phyloP scores from a whole-genome alignment of 2,329 filamentous ascomycete genomes.

The Calonectria ilicicola region DNA sequence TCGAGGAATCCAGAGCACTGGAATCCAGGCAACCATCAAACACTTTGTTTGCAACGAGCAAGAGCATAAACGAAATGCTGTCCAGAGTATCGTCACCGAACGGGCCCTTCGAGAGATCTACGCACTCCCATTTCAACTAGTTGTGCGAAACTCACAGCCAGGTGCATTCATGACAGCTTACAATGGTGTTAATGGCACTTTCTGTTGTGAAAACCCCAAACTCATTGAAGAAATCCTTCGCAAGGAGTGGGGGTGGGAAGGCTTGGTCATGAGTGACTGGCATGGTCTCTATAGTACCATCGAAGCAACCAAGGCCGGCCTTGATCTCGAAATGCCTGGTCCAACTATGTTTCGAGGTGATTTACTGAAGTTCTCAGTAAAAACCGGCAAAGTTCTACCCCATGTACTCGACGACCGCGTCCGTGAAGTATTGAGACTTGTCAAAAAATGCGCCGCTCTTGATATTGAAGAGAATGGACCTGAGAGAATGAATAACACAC shows the following conservation, averaged over 20 bases:
- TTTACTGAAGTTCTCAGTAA: not conserved
- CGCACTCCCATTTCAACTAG: slow-evolving; percentile 2
- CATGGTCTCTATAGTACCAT: slow-evolving; percentile 43
- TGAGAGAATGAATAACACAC: not conserved
- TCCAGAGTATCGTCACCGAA: not conserved
- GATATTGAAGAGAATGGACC: not conserved
- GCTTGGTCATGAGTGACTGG: slow-evolving; percentile 49
- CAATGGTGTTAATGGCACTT: slow-evolving; percentile 37
- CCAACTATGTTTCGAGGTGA: not conserved
- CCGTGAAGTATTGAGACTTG: not conserved
- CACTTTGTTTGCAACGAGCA: slow-evolving; percentile 47
- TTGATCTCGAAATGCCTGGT: slow-evolving; percentile 46
- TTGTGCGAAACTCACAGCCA: not conserved
- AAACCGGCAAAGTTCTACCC: not conserved
- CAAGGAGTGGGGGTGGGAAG: slow-evolving; percentile 11
- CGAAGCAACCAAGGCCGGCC: slow-evolving; percentile 41
- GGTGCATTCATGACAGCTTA: slow-evolving; percentile 21
- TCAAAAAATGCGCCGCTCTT: not conserved
- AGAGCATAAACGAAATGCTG: slow-evolving; percentile 61
- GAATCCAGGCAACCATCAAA: slow-evolving; percentile 18
- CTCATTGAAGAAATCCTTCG: slow-evolving; percentile 37
- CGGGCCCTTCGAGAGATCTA: slow-evolving; percentile 1
- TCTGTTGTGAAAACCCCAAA: not conserved
- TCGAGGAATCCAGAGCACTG: not conserved
- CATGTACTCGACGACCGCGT: not conserved